phyloP scores from a whole-genome alignment of 1,284 basidiomycete genomes.

The Sphaerobolus stellatus region DNA sequence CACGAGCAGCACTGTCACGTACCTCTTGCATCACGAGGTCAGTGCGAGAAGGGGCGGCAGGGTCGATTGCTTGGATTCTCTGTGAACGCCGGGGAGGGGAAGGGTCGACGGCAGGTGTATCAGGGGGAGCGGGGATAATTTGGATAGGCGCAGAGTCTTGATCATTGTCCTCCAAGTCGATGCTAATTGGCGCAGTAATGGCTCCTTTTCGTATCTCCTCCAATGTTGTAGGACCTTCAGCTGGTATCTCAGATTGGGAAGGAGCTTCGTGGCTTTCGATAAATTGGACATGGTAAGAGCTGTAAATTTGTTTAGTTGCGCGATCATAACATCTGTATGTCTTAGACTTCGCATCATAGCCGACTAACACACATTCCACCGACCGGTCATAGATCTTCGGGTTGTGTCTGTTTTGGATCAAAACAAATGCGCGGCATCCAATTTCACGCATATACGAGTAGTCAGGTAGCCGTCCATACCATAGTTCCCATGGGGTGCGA shows the following conservation, averaged over 20 bases:
- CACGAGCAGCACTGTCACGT: not conserved
- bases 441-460: constrained; percentile 23
- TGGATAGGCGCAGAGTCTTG: not conserved
- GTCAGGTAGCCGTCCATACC: constrained; percentile 13
- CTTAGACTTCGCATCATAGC: constrained; percentile 22
- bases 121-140: not conserved
- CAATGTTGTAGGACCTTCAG: not conserved
- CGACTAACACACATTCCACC: constrained; percentile 26
- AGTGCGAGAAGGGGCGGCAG: not conserved
- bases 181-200: not conserved
- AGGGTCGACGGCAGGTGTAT: not conserved
- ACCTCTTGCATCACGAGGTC: not conserved
- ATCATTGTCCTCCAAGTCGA: not conserved
- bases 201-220: not conserved
- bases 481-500: constrained; percentile 20
- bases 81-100: not conserved
- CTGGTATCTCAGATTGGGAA: not conserved
- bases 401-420: constrained; percentile 17
- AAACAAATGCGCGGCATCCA: constrained; percentile 20
- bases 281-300: constrained; percentile 32
- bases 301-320: constrained; percentile 20
- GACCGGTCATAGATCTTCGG: constrained; percentile 19
- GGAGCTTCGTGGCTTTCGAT: constrained; percentile 23
- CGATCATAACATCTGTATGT: constrained; percentile 23
- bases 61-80: not conserved